Percentiles rank a stretch among this genome's conserved stretches.
Conservation (phyloP, 2,329 filamentous ascomycete genomes). For the Fusarium foetens region DNA sequence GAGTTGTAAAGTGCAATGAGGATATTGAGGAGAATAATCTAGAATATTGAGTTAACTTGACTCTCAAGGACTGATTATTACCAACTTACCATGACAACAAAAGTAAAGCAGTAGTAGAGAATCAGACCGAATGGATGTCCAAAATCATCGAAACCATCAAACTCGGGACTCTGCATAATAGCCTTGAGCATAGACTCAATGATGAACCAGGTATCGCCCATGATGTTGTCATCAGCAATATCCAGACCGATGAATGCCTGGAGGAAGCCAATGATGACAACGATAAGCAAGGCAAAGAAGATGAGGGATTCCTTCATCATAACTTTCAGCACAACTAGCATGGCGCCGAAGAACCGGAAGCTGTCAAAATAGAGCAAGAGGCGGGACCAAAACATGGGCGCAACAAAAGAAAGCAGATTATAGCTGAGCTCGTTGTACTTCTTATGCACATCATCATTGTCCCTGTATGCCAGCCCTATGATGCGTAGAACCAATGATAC, state of each 20-base stretch:
- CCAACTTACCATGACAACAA: conserved; percentile 85
- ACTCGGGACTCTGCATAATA: conserved; percentile 92
- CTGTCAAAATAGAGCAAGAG: conserved; percentile 93
- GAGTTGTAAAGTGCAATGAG: conserved; percentile 97
- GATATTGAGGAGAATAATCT: conserved; percentile 86
- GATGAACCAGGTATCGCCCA: conserved; percentile 78
- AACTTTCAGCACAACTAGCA: conserved; percentile 95
- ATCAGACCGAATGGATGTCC: conserved; percentile 93
- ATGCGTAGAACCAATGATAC: conserved; percentile 83
- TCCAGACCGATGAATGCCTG: conserved; percentile 96
- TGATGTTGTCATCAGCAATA: conserved; percentile 76
- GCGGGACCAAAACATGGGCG: conserved; percentile 97
- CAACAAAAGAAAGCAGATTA: conserved; percentile 91
- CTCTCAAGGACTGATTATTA: background rate
- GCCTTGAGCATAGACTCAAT: conserved; percentile 86
- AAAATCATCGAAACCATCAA: conserved; percentile 87
- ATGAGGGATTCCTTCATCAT: conserved; percentile 96
- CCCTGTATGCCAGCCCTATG: conserved; percentile 74
- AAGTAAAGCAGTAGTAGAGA: conserved; percentile 97
- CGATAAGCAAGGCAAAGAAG: conserved; percentile 89
- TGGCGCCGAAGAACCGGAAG: conserved; percentile 95
- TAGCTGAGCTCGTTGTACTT: conserved; percentile 86
- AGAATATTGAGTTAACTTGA: background rate
- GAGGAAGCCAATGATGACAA: conserved; percentile 87
- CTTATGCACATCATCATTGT: conserved; percentile 57